Conservation (phyloP, 192 early-diverging fungal genomes). For the Linnemannia hyalina region DNA sequence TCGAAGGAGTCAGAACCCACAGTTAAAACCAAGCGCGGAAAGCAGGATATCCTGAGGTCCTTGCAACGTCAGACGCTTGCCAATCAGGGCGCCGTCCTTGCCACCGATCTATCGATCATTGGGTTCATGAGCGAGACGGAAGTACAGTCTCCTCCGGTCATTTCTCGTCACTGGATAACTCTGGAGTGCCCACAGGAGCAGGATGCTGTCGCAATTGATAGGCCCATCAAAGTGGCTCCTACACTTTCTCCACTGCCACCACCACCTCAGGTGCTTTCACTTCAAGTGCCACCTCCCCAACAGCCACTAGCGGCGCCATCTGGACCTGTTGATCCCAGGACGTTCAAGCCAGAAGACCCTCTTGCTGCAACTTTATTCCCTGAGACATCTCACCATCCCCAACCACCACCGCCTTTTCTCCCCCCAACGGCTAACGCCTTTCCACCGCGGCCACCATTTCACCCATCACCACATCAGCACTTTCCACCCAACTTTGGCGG, state of each 20-base stretch:
- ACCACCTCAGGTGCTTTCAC: neutral
- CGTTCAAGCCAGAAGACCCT: constrained; percentile 19
- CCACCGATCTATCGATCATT: constrained; percentile 45
- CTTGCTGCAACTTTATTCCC: constrained; percentile 26
- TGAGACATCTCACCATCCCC: neutral
- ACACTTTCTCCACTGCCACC: neutral
- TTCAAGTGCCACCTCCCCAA: neutral
- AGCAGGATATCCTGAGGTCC: neutral
- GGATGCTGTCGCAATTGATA: neutral
- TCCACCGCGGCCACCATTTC: constrained; percentile 26
- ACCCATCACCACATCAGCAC: constrained; percentile 2
- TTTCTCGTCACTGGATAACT: constrained; percentile 49
- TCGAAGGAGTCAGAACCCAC: neutral
- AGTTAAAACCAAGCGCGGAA: neutral
- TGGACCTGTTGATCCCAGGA: neutral
- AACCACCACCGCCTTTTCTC: neutral
- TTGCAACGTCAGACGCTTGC: constrained; percentile 35
- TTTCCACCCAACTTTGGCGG: constrained; percentile 17
- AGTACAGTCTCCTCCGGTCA: constrained; percentile 43
- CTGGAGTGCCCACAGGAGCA: constrained; percentile 15
- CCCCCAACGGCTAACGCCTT: neutral
- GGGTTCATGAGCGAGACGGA: constrained; percentile 32
- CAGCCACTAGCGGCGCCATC: neutral
- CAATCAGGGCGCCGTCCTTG: constrained; percentile 40
- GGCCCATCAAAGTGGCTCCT: neutral